Base-by-base conservation (phyloP, 768 basidiomycete species). In the Russula earlei region DNA sequence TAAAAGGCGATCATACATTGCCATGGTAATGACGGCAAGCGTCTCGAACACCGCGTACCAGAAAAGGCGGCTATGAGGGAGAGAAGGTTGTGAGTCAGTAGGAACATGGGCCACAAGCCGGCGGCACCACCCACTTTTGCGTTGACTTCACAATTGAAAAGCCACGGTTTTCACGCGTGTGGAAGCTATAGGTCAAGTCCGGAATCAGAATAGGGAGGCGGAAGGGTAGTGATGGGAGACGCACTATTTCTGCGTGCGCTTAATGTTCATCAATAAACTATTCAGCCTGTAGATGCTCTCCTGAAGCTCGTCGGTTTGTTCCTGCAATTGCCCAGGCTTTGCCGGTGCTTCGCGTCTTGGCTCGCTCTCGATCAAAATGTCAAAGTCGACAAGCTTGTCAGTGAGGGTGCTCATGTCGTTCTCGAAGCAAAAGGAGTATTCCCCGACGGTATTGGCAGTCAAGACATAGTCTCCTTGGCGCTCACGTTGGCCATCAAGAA, bases 321-420 rank as follows among this genome's bases (percentile, higher is more conserved):
- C 94, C 12, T 86, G 75, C 36, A 99, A 82, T 69, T 91, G 88
- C 14, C 85, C 85, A 4, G 87, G 80, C 68, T 92, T 94, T 9
- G 87, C 90, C 3, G 93, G 89, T 2, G 92, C 79, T 65, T 92
- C 85, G 49, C 91, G 76, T 49, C 96, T 77, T 2, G 96, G 96
- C 67, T 98, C 95, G 58, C 87, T 92, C 77, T 99, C 96, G 45
- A 92, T 91, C 92, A 97, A 94, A 71, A 99, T 98, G 70, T 91
- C 87, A 67, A 92, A 88, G 72, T 92, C 90, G 65, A 99, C 80
- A 45, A 98, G 80, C 70, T 98, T 98, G 72, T 92, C 91, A 12
- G 90, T 87, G 62, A 96, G 77, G 4, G 91, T 90, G 24, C 87
- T 89, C 78, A 95, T 95, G 74, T 97, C 94, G 69, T 99, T 99